Percentiles rank a stretch among this genome's conserved stretches.
Evolutionary conservation across 192 early-diverging fungal genomes (phyloP).

Genomic region (Podila clonocystis): DNA sequence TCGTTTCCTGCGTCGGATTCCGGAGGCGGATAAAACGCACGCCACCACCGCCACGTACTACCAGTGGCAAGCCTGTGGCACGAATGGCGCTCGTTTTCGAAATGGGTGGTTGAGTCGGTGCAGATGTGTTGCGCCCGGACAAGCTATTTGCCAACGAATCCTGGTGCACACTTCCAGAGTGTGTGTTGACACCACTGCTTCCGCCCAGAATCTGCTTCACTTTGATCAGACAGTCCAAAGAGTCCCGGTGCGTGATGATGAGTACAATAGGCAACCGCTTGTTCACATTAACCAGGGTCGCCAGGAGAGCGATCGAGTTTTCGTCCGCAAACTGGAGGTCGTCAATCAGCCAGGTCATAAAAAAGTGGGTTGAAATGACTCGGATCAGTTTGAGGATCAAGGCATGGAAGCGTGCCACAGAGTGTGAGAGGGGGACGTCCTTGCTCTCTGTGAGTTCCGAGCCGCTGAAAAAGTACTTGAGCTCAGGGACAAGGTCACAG

Average conservation of each 20-base stretch:
- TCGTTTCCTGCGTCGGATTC: slow-evolving; percentile 23
- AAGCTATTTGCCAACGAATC: slow-evolving; percentile 1
- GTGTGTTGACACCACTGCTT: slow-evolving; percentile 11
- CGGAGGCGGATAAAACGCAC: slow-evolving; percentile 39
- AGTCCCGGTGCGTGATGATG: slow-evolving; percentile 40
- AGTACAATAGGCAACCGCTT: slow-evolving; percentile 42
- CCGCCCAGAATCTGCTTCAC: slow-evolving; percentile 44
- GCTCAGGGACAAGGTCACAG: slow-evolving; percentile 44
- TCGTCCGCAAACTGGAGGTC: slow-evolving; percentile 46
- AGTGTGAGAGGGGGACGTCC: slow-evolving; percentile 39
- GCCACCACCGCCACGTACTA: slow-evolving; percentile 43
- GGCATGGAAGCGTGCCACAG: slow-evolving; percentile 36
- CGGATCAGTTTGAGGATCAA: slow-evolving; percentile 45
- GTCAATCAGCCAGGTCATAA: slow-evolving; percentile 53
- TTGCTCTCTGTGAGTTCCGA: slow-evolving; percentile 35
- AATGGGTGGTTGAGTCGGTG: background rate
- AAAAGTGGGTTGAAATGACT: slow-evolving; percentile 51
- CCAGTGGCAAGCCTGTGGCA: slow-evolving; percentile 14
- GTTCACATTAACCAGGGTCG: slow-evolving; percentile 45
- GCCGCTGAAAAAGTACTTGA: slow-evolving; percentile 38
- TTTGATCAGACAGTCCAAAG: slow-evolving; percentile 38
- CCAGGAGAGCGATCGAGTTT: slow-evolving; percentile 37
- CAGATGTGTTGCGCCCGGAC: background rate
- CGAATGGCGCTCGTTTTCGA: slow-evolving; percentile 15
- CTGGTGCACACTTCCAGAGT: slow-evolving; percentile 26